Evolutionary conservation across 257 asterid genomes (phyloP).

Genomic region (Solanum commersonii): DNA sequence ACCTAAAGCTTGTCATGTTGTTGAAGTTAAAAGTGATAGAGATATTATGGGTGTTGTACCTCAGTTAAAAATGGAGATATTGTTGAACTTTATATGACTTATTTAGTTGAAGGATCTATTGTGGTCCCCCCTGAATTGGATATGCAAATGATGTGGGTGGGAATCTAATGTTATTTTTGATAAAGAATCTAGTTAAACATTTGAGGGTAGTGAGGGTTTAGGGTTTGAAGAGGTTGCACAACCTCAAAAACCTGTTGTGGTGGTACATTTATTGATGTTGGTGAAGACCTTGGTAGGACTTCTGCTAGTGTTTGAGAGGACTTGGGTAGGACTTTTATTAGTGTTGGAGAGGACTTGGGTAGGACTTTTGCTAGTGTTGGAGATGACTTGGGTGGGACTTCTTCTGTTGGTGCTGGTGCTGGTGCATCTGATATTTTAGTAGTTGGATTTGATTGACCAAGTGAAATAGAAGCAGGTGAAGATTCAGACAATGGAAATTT

Average conservation of each 20-base stretch:
- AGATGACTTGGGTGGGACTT: background rate
- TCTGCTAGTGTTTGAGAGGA: background rate
- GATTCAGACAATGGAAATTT: background rate
- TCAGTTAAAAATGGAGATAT: background rate
- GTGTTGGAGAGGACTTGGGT: background rate
- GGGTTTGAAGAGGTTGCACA: background rate
- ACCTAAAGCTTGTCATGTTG: background rate
- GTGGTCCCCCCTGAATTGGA: background rate
- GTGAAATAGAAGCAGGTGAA: too few species aligned
- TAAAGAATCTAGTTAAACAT: background rate
- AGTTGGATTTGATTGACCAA: background rate
- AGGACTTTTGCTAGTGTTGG: background rate
- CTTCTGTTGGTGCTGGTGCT: background rate
- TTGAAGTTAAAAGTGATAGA: background rate
- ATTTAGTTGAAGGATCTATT: background rate
- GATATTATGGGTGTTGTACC: background rate
- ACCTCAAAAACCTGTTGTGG: too few species aligned
- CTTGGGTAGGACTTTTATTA: background rate
- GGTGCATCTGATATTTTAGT: background rate
- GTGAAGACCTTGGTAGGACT: background rate
- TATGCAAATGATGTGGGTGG: background rate
- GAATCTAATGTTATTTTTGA: background rate
- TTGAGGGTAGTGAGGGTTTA: background rate
- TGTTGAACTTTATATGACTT: background rate
- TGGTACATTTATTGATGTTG: too few species aligned